These are phyloP conservation scores for Rubroshorea leprosula DNA, from an alignment of 345 rosid species.

Conservation along the genomic window DNA sequence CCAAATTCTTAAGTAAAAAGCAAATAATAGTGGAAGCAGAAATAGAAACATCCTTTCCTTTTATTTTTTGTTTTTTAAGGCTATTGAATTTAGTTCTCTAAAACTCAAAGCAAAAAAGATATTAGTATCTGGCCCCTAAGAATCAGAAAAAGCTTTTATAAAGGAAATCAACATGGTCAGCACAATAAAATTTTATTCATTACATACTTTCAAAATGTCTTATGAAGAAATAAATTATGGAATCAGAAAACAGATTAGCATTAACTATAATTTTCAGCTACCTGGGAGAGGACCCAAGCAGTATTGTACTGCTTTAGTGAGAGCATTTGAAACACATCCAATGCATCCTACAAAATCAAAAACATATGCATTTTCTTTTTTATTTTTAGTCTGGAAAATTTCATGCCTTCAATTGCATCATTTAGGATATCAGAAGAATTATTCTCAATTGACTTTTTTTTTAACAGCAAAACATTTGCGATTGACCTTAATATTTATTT, in stretches of 20 bases:
- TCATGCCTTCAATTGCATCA: constrained; percentile 7
- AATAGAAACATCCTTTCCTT: too few species aligned
- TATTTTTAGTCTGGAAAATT: background rate
- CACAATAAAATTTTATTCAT: background rate
- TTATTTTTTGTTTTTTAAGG: too few species aligned
- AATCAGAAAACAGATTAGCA: constrained; percentile 1
- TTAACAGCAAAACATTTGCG: too few species aligned
- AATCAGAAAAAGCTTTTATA: too few species aligned
- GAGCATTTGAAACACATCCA: constrained; percentile 55
- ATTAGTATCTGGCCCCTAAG: too few species aligned
- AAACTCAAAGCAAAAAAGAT: too few species aligned
- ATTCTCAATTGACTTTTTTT: background rate
- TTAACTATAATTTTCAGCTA: constrained; percentile 7
- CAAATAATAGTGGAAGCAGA: background rate
- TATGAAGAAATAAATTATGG: background rate
- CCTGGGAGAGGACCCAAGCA: constrained; percentile 43
- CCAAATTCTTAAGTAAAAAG: background rate
- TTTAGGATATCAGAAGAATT: constrained; percentile 7
- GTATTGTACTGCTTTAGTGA: constrained; percentile 82
- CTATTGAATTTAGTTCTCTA: too few species aligned
- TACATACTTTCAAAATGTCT: constrained; percentile 1
- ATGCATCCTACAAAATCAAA: constrained; percentile 59
- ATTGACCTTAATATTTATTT: constrained; percentile 7
- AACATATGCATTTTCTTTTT: background rate
- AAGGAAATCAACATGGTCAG: background rate